Evolutionary conservation across 2,329 filamentous ascomycete species (phyloP).

Genomic region (Exophiala alcalophila): DNA sequence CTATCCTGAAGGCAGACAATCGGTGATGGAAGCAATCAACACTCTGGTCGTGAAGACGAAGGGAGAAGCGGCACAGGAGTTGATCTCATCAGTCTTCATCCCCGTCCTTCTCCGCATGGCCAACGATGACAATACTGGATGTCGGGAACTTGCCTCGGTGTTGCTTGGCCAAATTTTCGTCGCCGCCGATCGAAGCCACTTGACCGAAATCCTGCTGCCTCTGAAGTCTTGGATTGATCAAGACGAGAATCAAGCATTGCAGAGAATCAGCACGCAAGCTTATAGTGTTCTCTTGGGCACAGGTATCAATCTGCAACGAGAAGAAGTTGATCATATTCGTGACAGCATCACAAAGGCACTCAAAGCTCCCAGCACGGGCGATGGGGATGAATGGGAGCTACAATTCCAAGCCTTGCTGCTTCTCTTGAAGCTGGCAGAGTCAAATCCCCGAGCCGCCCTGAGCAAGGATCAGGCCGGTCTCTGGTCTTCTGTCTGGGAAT

Average conservation of each 20-base stretch:
- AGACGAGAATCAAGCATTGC: conserved; percentile 66
- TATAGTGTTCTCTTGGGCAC: conserved; percentile 81
- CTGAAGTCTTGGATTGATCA: conserved; percentile 75
- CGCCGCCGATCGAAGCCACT: conserved; percentile 69
- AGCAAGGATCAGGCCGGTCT: conserved; percentile 59
- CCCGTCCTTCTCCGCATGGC: conserved; percentile 80
- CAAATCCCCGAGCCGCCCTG: conserved; percentile 63
- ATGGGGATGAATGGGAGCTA: conserved; percentile 61
- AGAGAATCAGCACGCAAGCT: conserved; percentile 71
- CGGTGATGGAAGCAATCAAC: conserved; percentile 88
- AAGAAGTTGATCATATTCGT: conserved; percentile 17
- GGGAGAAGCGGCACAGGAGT: conserved; percentile 76
- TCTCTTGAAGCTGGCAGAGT: conserved; percentile 64
- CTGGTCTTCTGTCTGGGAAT: conserved; percentile 67
- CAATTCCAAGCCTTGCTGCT: conserved; percentile 71
- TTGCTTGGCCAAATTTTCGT: conserved; percentile 79
- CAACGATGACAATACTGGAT: conserved; percentile 85
- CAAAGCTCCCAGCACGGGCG: conserved; percentile 34
- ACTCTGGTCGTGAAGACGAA: conserved; percentile 81
- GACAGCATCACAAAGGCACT: conserved; percentile 16
- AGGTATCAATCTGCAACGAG: conserved; percentile 60
- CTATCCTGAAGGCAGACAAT: conserved; percentile 81
- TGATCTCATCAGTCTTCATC: conserved; percentile 77
- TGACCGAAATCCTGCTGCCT: conserved; percentile 66
- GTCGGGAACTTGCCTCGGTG: conserved; percentile 74